Evolutionary conservation across 1,284 basidiomycete species (phyloP), one percentile per base, ranked within the genome.

Genomic region (Puccinia horiana): DNA sequence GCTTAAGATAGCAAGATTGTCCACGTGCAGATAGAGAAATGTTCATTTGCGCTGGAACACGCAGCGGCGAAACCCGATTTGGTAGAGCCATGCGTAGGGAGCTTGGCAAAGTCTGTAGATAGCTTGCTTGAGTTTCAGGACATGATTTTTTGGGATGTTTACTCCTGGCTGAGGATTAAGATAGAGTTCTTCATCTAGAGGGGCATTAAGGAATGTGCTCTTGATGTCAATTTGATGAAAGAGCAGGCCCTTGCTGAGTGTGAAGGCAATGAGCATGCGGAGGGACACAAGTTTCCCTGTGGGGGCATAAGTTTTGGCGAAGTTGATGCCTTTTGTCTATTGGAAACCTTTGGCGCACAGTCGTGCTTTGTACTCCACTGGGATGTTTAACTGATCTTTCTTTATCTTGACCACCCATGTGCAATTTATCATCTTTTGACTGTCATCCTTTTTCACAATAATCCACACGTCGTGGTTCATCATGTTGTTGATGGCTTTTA

Each of bases 181-280:
- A 40, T 4, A 67, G 9, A 67, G 35, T 11, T 67, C 63, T 42
- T 67, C 63, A 9, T 67, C 8, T 6, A 67, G 63, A 29, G 63
- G 63, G 9, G 63, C 63, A 18, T 72, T 69, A 12, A 69, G 65
- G 32, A 69, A 69, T 11, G 65, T 35, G 18, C 35, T 69, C 23
- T 69, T 69, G 70, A 72, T 72, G 26, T 49, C 16, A n/a, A 72
- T 52, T 20, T 72, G 70, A 49, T 72, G 70, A 49, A 72, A 72
- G 6, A 20, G 6, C 1, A 72, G 70, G 26, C 26, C 26, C 12
- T 35, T 16, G 8, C n/a, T 32, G 23, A 52, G 29, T 9, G 44
- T 6, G 18, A 72, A 72, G 16, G 26, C 26, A 26, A 72, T 72
- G 2, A 49, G 42, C 70, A 52, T 72, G 1, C 44, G 6, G 3